Percentiles rank a stretch among this genome's conserved stretches.
Evolutionary conservation across 805 yeast genomes (phyloP).

Genomic region (Cyberlindnera bimundalis): DNA sequence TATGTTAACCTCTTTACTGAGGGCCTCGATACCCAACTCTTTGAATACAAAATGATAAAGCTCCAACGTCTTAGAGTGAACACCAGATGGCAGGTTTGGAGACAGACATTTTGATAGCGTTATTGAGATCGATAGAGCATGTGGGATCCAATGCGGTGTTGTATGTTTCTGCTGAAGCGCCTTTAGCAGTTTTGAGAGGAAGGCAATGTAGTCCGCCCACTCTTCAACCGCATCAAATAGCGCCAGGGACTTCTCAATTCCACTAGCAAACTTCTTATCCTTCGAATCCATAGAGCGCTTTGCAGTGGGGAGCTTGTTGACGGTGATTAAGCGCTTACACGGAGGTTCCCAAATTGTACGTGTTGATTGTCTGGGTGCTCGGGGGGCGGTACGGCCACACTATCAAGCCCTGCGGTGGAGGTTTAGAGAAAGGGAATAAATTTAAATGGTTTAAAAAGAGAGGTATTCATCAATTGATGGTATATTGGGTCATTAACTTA

Average conservation of each 20-base stretch:
- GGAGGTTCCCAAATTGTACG: too few species aligned
- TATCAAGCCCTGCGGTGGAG: too few species aligned
- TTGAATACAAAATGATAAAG: constrained; percentile 70
- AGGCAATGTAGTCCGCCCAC: constrained; percentile 98
- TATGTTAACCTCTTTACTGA: constrained; percentile 53
- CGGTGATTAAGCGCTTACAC: too few species aligned
- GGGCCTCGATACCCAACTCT: constrained; percentile 51
- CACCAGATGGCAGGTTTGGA: constrained; percentile 88
- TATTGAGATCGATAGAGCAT: constrained; percentile 60
- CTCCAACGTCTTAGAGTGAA: constrained; percentile 82
- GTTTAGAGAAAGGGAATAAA: too few species aligned
- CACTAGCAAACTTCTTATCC: constrained; percentile 65
- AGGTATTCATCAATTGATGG: too few species aligned
- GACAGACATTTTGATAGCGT: constrained; percentile 76
- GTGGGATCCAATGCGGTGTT: constrained; percentile 59
- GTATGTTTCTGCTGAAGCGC: constrained; percentile 51
- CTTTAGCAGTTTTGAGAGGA: constrained; percentile 73
- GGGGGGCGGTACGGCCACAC: too few species aligned
- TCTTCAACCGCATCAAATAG: constrained; percentile 82
- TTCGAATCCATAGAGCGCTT: constrained; percentile 43
- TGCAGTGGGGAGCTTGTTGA: too few species aligned
- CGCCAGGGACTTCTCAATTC: constrained; percentile 67
- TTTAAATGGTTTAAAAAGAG: too few species aligned
- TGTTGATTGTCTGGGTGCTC: too few species aligned
- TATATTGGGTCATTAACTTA: too few species aligned